Evolutionary conservation across 73 alveolate species (phyloP).

Genomic region (Paramecium pentaurelia): DNA sequence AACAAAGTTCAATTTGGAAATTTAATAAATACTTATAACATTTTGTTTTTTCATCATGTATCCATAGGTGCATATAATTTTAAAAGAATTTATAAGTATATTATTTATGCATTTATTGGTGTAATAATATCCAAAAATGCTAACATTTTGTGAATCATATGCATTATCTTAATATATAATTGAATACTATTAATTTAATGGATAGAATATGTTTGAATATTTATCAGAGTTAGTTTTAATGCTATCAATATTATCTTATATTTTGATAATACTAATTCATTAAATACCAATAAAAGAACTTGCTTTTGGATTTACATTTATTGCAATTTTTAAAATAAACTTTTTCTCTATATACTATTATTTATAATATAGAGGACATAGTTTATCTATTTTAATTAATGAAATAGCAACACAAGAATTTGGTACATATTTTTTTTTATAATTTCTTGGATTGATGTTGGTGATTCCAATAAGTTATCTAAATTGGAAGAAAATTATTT

Average conservation of each 20-base stretch:
- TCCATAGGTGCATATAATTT: background rate
- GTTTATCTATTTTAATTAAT: background rate
- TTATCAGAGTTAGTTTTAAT: conserved; percentile 8
- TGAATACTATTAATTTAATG: background rate
- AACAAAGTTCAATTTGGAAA: background rate
- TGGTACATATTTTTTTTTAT: background rate
- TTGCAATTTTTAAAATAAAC: background rate
- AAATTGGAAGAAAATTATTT: background rate
- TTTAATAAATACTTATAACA: background rate
- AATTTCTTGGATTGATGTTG: background rate
- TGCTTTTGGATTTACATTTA: background rate
- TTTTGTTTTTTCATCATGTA: background rate
- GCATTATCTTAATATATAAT: background rate
- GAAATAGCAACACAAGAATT: background rate
- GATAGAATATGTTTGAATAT: background rate
- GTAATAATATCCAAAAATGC: background rate
- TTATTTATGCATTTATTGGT: background rate
- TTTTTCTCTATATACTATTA: background rate
- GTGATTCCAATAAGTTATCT: conserved; percentile 6
- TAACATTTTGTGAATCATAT: conserved; percentile 44
- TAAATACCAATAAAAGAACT: background rate
- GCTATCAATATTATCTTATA: background rate
- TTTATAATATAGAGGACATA: conserved; percentile 21
- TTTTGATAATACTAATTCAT: background rate
- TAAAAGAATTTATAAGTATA: background rate